Percentiles rank a stretch among this genome's conserved stretches.
Evolutionary conservation across 495 filamentous ascomycete genomes (phyloP).

Genomic region (Trypethelium eluteriae): DNA sequence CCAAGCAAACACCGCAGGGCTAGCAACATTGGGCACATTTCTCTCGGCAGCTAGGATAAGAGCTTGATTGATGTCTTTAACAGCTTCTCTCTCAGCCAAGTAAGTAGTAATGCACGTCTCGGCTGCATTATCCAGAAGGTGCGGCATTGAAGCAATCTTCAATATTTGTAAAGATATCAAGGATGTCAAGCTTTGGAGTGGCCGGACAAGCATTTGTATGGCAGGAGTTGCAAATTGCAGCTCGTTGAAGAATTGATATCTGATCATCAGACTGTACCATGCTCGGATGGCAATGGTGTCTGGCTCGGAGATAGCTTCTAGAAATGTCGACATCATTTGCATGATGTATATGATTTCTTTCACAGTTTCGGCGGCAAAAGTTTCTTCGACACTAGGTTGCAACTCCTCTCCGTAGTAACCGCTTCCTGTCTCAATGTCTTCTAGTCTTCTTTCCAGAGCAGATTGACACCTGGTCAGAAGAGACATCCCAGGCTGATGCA

Average conservation of each 20-base stretch:
- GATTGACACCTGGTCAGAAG: constrained; percentile 36
- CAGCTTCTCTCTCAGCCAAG: constrained; percentile 48
- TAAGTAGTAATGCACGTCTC: constrained; percentile 45
- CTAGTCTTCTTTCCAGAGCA: constrained; percentile 41
- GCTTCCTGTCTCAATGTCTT: constrained; percentile 41
- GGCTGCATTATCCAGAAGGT: constrained; percentile 30
- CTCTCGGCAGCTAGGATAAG: constrained; percentile 44
- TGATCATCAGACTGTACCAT: constrained; percentile 67
- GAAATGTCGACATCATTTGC: constrained; percentile 61
- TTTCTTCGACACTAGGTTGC: constrained; percentile 48
- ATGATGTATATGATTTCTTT: constrained; percentile 65
- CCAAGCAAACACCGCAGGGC: constrained; percentile 69
- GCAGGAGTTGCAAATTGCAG: constrained; percentile 20
- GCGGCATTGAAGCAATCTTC: constrained; percentile 48
- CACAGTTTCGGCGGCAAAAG: constrained; percentile 56
- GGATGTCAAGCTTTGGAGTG: constrained; percentile 60
- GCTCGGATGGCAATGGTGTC: constrained; percentile 43
- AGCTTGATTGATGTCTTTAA: constrained; percentile 58
- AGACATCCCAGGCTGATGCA: constrained; percentile 14
- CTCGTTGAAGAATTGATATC: constrained; percentile 55
- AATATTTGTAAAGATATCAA: constrained; percentile 67
- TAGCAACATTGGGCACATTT: constrained; percentile 44
- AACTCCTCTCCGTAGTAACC: constrained; percentile 46
- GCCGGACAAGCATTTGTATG: constrained; percentile 49
- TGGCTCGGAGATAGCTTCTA: constrained; percentile 49